Percentiles rank a stretch among this genome's conserved stretches.
These are phyloP conservation scores for Orbilia blumenaviensis DNA, from an alignment of 2,329 filamentous ascomycete genomes.

Conservation along the genomic window DNA sequence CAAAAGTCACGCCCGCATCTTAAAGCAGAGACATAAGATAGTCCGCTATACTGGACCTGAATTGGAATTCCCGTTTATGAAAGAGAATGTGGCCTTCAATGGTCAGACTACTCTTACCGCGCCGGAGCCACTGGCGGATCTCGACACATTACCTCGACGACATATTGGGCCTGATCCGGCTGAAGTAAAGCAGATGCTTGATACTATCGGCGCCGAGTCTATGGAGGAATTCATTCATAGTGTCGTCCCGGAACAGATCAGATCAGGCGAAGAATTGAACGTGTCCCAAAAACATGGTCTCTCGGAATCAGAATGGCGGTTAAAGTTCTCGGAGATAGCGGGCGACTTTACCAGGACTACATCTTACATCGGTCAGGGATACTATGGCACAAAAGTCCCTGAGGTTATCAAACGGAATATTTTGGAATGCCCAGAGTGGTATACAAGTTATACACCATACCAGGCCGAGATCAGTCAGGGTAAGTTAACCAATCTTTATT, in stretches of 20 bases:
- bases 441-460: slow-evolving; percentile 97
- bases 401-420: slow-evolving; percentile 93
- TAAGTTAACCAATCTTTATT: slow-evolving; percentile 14
- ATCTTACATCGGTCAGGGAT: slow-evolving; percentile 85
- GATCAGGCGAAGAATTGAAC: slow-evolving; percentile 72
- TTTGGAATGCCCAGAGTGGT: slow-evolving; percentile 93
- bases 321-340: slow-evolving; percentile 67
- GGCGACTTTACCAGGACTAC: slow-evolving; percentile 71
- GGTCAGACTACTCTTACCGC: slow-evolving; percentile 10
- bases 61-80: slow-evolving; percentile 23
- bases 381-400: slow-evolving; percentile 85
- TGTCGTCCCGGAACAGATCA: slow-evolving; percentile 81
- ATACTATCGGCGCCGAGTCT: slow-evolving; percentile 70
- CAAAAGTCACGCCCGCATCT: not conserved
- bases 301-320: slow-evolving; percentile 70
- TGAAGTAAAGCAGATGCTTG: slow-evolving; percentile 80
- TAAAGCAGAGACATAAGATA: not conserved
- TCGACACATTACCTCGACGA: slow-evolving; percentile 75
- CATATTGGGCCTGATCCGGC: slow-evolving; percentile 84
- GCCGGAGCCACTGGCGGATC: not conserved
- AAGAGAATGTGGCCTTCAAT: slow-evolving; percentile 8
- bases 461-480: slow-evolving; percentile 96
- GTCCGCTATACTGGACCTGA: not conserved
- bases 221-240: slow-evolving; percentile 85
- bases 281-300: slow-evolving; percentile 66